Percentiles rank a stretch among this genome's conserved stretches.
Evolutionary conservation across 2,329 filamentous ascomycete species (phyloP).

Genomic region (Pezicula carpinea): DNA sequence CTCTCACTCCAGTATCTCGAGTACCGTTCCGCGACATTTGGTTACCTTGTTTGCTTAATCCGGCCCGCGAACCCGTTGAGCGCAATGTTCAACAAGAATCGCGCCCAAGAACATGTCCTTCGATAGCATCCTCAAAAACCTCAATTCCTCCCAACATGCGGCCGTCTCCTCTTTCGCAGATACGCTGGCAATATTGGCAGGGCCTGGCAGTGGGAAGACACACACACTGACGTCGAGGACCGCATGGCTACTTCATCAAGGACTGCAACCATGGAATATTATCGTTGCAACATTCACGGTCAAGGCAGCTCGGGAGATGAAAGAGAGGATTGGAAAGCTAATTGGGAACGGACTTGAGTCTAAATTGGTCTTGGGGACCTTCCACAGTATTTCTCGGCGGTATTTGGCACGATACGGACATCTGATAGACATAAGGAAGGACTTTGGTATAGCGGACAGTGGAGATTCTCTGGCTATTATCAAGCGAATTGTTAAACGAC

Average conservation of each 20-base stretch:
- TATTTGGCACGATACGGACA: conserved; percentile 83
- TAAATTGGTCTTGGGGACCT: conserved; percentile 82
- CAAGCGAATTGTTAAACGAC: conserved; percentile 75
- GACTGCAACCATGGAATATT: conserved; percentile 77
- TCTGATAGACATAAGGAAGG: conserved; percentile 73
- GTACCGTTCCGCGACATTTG: too few relatives aligned
- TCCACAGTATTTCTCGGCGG: conserved; percentile 85
- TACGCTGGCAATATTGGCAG: conserved; percentile 59
- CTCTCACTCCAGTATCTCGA: too few relatives aligned
- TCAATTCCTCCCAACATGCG: conserved; percentile 59
- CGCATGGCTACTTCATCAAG: conserved; percentile 76
- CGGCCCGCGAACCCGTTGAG: too few relatives aligned
- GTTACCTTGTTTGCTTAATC: too few relatives aligned
- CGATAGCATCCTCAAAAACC: conserved; percentile 45
- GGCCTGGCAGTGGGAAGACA: conserved; percentile 78
- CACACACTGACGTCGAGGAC: conserved; percentile 92
- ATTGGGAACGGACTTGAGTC: conserved; percentile 73
- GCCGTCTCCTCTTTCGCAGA: conserved; percentile 60
- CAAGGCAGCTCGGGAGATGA: conserved; percentile 93
- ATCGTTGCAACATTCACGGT: conserved; percentile 97
- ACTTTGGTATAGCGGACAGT: conserved; percentile 88
- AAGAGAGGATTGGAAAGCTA: conserved; percentile 74
- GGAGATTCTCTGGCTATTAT: conserved; percentile 76
- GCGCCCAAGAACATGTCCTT: conserved; percentile 18
- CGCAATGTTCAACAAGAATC: too few relatives aligned